Evolutionary conservation across 495 filamentous ascomycete species (phyloP).

Genomic region (Lepraria neglecta): DNA sequence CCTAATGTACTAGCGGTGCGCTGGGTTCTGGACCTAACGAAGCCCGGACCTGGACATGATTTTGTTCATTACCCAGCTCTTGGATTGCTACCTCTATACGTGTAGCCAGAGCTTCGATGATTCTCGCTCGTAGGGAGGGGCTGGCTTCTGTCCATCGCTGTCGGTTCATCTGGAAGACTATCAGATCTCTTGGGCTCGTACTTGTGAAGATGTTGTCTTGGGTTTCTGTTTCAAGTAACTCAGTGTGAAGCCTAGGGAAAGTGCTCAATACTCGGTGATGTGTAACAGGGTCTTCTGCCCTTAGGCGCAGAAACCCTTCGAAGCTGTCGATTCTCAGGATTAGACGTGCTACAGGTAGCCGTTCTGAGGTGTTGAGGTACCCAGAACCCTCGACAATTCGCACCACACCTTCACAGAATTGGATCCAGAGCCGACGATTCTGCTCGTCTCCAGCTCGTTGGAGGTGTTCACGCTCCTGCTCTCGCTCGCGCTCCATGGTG

Average conservation of each 20-base stretch:
- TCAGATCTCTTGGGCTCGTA: too few species aligned
- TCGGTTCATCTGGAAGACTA: too few species aligned
- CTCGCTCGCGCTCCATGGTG: background rate
- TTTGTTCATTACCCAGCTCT: too few species aligned
- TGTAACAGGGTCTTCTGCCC: background rate
- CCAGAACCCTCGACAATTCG: background rate
- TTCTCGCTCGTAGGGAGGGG: too few species aligned
- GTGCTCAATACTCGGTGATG: background rate
- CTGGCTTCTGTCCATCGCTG: too few species aligned
- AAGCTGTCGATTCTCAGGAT: background rate
- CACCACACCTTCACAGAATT: slow-evolving; percentile 11
- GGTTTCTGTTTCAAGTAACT: background rate
- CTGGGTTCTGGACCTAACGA: too few species aligned
- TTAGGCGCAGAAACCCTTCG: background rate
- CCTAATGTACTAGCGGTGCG: too few species aligned
- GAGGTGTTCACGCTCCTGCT: background rate
- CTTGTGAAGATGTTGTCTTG: too few species aligned
- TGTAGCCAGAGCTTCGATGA: too few species aligned
- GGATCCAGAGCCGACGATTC: background rate
- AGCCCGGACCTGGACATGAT: too few species aligned
- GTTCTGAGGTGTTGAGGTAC: background rate
- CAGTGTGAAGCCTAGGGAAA: background rate
- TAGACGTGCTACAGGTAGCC: background rate
- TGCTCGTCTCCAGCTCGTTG: background rate
- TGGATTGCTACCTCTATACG: too few species aligned